phyloP scores from a whole-genome alignment of 2,329 filamentous ascomycete species.

The Aspergillus sp. region DNA sequence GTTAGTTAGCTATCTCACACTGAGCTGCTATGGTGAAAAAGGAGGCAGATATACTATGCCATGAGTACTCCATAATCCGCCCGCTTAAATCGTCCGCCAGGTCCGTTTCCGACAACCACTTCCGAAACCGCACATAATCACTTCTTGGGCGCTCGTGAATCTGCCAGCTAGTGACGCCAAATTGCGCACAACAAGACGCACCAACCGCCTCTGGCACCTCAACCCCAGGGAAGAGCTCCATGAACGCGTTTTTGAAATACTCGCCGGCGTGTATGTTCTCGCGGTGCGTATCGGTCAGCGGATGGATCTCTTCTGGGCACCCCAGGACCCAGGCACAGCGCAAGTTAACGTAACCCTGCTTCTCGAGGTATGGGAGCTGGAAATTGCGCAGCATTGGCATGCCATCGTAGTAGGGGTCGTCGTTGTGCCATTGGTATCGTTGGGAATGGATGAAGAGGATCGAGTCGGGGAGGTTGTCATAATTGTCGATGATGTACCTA shows the following conservation, averaged over 20 bases:
- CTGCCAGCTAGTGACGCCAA: constrained; percentile 51
- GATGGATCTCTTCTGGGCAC: constrained; percentile 53
- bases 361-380: constrained; percentile 48
- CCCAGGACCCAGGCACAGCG: constrained; percentile 55
- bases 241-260: constrained; percentile 50
- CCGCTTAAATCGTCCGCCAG: constrained; percentile 52
- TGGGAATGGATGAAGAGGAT: constrained; percentile 43
- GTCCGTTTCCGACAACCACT: constrained; percentile 50
- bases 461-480: constrained; percentile 40
- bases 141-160: constrained; percentile 45
- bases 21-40: constrained; percentile 14
- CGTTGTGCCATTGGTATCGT: constrained; percentile 50
- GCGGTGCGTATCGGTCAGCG: constrained; percentile 43
- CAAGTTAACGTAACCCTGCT: constrained; percentile 55
- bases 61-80: constrained; percentile 58
- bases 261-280: constrained; percentile 50
- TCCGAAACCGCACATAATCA: constrained; percentile 50
- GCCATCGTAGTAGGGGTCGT: constrained; percentile 53
- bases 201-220: constrained; percentile 47
- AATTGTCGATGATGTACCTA: constrained; percentile 46
- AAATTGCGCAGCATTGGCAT: constrained; percentile 50
- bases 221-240: constrained; percentile 47
- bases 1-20: constrained; percentile 2
- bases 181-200: constrained; percentile 57
- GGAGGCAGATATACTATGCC: constrained; percentile 51